Percentiles rank a stretch among this genome's conserved stretches.
These are phyloP conservation scores for Sugiyamaella paludigena DNA, from an alignment of 1,139 yeast genomes.

Conservation along the genomic window DNA sequence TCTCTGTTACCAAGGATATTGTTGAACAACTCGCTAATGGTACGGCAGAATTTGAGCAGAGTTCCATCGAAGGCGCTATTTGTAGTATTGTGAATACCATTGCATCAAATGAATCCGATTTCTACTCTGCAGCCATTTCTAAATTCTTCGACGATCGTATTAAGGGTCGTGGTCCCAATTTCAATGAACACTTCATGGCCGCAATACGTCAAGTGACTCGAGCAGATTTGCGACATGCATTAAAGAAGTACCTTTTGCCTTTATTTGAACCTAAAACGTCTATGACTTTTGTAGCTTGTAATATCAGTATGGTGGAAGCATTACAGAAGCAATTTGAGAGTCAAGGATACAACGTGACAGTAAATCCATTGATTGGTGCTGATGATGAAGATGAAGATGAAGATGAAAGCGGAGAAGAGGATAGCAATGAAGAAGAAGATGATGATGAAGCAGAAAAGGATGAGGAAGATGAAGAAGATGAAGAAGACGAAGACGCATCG, in stretches of 20 bases:
- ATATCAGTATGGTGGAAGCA: conserved; percentile 57
- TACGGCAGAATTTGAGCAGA: conserved; percentile 50
- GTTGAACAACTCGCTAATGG: conserved; percentile 64
- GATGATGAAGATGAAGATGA: conserved; percentile 39
- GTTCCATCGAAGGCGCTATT: conserved; percentile 66
- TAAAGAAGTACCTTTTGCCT: conserved; percentile 50
- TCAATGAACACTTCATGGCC: conserved; percentile 42
- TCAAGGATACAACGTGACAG: conserved; percentile 59
- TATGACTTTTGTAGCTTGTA: conserved; percentile 67
- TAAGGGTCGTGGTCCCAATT: conserved; percentile 68
- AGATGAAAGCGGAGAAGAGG: conserved; percentile 29
- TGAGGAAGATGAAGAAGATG: conserved; percentile 10
- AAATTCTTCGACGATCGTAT: conserved; percentile 67
- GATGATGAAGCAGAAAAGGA: conserved; percentile 16
- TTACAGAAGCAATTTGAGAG: conserved; percentile 48
- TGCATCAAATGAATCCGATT: conserved; percentile 59
- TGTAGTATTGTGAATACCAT: conserved; percentile 69
- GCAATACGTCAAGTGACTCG: conserved; percentile 44
- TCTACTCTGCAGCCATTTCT: conserved; percentile 59
- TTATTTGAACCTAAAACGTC: conserved; percentile 58
- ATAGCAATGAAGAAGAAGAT: conserved; percentile 21
- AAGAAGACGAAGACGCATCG: not conserved
- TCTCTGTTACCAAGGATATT: conserved; percentile 62
- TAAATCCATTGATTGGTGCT: conserved; percentile 50
- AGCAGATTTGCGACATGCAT: conserved; percentile 54